Evolutionary conservation across 2,329 filamentous ascomycete genomes (phyloP).

Genomic region (Blumeriella jaapii): DNA sequence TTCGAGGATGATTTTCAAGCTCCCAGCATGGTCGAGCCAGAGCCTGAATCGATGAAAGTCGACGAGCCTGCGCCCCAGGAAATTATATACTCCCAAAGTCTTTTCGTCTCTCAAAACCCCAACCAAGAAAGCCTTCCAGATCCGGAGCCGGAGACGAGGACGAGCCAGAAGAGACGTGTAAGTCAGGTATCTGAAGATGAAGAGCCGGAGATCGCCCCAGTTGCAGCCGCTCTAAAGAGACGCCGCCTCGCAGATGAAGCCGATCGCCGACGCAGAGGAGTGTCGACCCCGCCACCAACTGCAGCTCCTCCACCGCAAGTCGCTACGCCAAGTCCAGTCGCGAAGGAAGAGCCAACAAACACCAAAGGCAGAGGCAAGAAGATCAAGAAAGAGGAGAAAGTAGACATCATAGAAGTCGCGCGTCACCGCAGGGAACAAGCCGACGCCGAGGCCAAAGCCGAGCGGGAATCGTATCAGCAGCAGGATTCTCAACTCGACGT

Average conservation of each 20-base stretch:
- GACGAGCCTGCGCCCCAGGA: constrained; percentile 10
- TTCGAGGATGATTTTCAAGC: constrained; percentile 44
- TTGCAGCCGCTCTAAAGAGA: constrained; percentile 67
- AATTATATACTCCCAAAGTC: constrained; percentile 27
- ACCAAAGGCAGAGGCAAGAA: constrained; percentile 12
- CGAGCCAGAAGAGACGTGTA: constrained; percentile 33
- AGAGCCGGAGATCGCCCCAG: constrained; percentile 61
- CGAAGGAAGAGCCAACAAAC: constrained; percentile 12
- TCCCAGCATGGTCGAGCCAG: constrained; percentile 27
- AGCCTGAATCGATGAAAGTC: constrained; percentile 27
- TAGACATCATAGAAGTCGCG: constrained; percentile 53
- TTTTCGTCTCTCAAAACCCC: constrained; percentile 46
- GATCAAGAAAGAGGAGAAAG: constrained; percentile 39
- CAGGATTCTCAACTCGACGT: constrained; percentile 57
- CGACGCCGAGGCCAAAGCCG: constrained; percentile 47
- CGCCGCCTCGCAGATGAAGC: constrained; percentile 52
- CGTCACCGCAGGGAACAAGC: constrained; percentile 47
- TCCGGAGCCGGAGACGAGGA: constrained; percentile 11
- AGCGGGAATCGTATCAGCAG: constrained; percentile 42
- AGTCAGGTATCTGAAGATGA: constrained; percentile 27
- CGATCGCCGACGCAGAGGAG: constrained; percentile 31
- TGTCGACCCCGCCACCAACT: constrained; percentile 19
- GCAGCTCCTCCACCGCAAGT: neutral
- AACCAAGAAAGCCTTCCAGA: constrained; percentile 11
- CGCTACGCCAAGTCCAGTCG: neutral